Conservation (phyloP, 148 eudicot genomes). For the Nepenthes gracilis region DNA sequence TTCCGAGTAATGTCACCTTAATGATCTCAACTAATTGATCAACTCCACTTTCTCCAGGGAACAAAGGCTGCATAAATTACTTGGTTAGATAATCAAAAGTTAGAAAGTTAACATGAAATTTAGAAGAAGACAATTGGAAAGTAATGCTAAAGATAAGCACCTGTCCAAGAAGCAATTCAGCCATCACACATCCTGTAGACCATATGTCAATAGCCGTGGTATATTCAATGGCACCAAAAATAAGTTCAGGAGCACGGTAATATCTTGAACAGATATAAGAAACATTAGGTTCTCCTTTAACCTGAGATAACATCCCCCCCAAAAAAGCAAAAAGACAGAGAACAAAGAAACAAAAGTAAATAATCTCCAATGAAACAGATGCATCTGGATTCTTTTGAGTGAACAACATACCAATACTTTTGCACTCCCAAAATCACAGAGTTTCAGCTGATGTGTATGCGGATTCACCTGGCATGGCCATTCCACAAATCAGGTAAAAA, state of each 20-base stretch:
- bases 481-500: background rate
- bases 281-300: constrained; percentile 94
- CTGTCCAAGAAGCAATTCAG: constrained; percentile 96
- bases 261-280: constrained; percentile 95
- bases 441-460: constrained; percentile 94
- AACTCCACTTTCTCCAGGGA: constrained; percentile 98
- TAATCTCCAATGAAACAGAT: constrained; percentile 7
- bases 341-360: background rate
- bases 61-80: constrained; percentile 61
- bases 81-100: constrained; percentile 1
- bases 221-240: constrained; percentile 94
- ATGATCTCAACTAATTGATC: constrained; percentile 96
- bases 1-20: constrained; percentile 38
- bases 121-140: constrained; percentile 1
- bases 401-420: constrained; percentile 77
- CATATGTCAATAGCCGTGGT: constrained; percentile 97
- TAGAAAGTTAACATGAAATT: background rate
- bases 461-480: constrained; percentile 72
- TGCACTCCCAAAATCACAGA: constrained; percentile 99
- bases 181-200: constrained; percentile 98
- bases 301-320: constrained; percentile 25
- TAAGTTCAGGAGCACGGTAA: constrained; percentile 96
- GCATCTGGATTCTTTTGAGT: constrained; percentile 2
- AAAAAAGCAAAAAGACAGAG: constrained; percentile 1
- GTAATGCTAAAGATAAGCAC: constrained; percentile 10